These are phyloP conservation scores for Coemansia sp. DNA, from an alignment of 192 early-diverging fungal genomes.

Conservation along the genomic window DNA sequence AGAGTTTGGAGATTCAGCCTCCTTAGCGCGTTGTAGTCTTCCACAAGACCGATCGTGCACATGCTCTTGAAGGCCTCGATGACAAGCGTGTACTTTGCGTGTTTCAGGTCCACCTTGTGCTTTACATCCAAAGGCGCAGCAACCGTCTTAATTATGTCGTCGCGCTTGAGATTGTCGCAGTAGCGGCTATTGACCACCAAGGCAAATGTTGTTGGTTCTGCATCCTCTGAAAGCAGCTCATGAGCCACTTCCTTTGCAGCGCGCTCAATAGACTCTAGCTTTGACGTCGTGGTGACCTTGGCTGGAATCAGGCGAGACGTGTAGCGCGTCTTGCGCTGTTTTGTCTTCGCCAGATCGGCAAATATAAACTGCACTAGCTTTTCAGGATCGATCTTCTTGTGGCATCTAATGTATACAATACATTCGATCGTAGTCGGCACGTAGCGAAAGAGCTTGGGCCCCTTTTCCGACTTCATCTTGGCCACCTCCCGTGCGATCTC, in stretches of 20 bases:
- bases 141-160: constrained; percentile 47
- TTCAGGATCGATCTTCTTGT: constrained; percentile 43
- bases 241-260: constrained; percentile 34
- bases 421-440: constrained; percentile 49
- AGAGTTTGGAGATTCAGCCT: constrained; percentile 51
- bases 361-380: constrained; percentile 47
- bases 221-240: constrained; percentile 44
- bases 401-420: constrained; percentile 49
- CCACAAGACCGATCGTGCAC: constrained; percentile 45
- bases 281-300: constrained; percentile 42
- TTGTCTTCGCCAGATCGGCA: constrained; percentile 42
- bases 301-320: constrained; percentile 47
- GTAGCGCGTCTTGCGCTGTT: constrained; percentile 48
- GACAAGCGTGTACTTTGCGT: constrained; percentile 50
- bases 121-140: constrained; percentile 50
- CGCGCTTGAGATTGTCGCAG: constrained; percentile 51
- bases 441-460: constrained; percentile 44
- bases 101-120: constrained; percentile 54
- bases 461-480: constrained; percentile 37
- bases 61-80: constrained; percentile 56
- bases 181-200: constrained; percentile 53
- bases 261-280: constrained; percentile 48
- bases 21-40: constrained; percentile 44
- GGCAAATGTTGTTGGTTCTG: constrained; percentile 51
- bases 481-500: constrained; percentile 54